These are phyloP conservation scores for Ballota nigra DNA, from an alignment of 257 asterid species.

Conservation along the genomic window DNA sequence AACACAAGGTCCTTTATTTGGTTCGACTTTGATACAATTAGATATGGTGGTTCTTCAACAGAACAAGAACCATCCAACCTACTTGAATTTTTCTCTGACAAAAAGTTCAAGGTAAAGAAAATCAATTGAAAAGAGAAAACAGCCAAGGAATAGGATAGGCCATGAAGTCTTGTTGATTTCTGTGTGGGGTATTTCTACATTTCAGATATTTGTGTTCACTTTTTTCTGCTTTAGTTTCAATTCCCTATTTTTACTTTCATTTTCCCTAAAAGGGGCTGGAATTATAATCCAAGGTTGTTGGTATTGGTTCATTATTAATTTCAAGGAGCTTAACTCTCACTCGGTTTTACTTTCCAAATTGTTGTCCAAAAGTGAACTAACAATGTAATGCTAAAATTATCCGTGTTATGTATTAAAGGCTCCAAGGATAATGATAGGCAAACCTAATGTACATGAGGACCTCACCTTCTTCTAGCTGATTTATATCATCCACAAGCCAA, in stretches of 20 bases:
- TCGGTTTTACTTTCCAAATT: neutral
- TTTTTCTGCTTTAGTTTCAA: neutral
- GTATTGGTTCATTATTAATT: too few relatives aligned
- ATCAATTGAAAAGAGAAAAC: neutral
- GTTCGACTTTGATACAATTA: neutral
- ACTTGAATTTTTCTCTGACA: too few relatives aligned
- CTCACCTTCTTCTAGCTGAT: neutral
- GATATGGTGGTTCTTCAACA: neutral
- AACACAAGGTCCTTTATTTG: neutral
- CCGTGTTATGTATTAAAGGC: too few relatives aligned
- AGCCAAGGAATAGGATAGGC: neutral
- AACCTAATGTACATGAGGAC: neutral
- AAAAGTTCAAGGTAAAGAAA: neutral
- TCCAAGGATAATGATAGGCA: neutral
- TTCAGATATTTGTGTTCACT: neutral
- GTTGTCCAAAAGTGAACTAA: neutral
- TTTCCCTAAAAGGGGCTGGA: neutral
- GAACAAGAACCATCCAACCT: neutral
- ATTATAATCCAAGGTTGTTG: neutral
- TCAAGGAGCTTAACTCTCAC: neutral
- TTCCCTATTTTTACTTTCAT: neutral
- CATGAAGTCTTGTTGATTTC: neutral
- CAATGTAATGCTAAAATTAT: neutral
- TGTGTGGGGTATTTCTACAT: neutral
- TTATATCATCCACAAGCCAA: neutral